A percentile compares a stretch with the other conserved stretches of the same genome.
Evolutionary conservation across 495 filamentous ascomycete species (phyloP).

Genomic region (Penicillium cinerascens): DNA sequence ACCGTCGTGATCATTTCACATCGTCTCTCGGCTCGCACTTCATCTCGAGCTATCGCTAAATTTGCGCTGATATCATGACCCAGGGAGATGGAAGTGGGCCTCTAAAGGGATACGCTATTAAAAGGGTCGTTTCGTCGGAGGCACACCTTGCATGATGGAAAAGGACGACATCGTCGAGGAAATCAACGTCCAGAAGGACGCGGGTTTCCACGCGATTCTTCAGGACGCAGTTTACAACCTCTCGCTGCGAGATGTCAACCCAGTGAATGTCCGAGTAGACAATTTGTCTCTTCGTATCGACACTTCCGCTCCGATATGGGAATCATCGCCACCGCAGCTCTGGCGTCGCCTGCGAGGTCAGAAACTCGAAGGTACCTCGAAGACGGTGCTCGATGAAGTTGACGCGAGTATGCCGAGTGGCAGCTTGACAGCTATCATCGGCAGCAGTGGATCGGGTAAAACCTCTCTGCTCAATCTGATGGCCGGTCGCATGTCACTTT

Average conservation of each 20-base stretch:
- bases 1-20: not conserved
- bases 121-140: not conserved
- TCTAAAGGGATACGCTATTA: not conserved
- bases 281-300: slow-evolving; percentile 55
- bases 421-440: slow-evolving; percentile 68
- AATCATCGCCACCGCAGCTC: slow-evolving; percentile 20
- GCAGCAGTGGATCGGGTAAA: slow-evolving; percentile 70
- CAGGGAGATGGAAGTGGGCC: not conserved
- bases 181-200: slow-evolving; percentile 7
- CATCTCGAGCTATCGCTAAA: not conserved
- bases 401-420: slow-evolving; percentile 55
- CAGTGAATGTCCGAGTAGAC: slow-evolving; percentile 55
- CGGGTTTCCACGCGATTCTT: slow-evolving; percentile 2
- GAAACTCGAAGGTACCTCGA: slow-evolving; percentile 11
- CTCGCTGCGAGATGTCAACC: slow-evolving; percentile 57
- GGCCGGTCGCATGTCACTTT: slow-evolving; percentile 59
- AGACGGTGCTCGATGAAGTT: slow-evolving; percentile 50
- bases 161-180: slow-evolving; percentile 18
- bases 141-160: slow-evolving; percentile 9
- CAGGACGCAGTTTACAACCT: slow-evolving; percentile 30
- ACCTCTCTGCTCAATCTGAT: slow-evolving; percentile 68
- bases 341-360: slow-evolving; percentile 25
- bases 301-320: slow-evolving; percentile 42
- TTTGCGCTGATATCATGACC: not conserved
- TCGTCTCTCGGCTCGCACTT: not conserved